Evolutionary conservation across 108 stramenopile genomes (phyloP), one percentile per base, ranked within the genome.

Genomic region (Conticribra weissflogii): DNA sequence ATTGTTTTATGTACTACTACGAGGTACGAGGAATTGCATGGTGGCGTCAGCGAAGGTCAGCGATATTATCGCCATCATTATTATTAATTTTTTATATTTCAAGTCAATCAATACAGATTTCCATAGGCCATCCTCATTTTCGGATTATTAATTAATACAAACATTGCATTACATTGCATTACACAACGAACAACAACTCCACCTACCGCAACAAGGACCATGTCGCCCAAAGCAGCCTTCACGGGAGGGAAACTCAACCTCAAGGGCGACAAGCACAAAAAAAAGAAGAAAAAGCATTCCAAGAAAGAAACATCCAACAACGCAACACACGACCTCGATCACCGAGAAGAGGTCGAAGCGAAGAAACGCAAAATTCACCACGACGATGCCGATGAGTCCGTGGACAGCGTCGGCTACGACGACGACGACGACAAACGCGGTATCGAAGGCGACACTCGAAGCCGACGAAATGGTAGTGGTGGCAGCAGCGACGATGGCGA

Each of bases 221-320:
- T 72, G 71, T 59, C 54, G 59, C 50, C 65, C 46, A 22, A 31
- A 8, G 28, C 19, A 17, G 66, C 57, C 1, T 74, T 74, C 44
- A 68, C 57, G 2, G 72, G 72, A 8, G 72, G 72, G 27, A 68
- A 66, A 52, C 72, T 74, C 44, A 74, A 21, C 66, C 57, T 74
- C 55, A 74, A 74, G 22, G 72, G 72, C 15, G 72, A 74, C 49
- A 67, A 67, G 56, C n/a, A n/a, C n/a, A n/a, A n/a, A n/a, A 72
- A 66, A 34, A 72, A 66, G 36, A 22, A 29, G 8, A 66, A 55
- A 54, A 74, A 74, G 18, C 67, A 68, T 47, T 33, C 51, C 24
- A 58, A 56, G 56, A 67, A 57, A 41, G 12, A 41, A 12, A 9
- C 36, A 9, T 12, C 8, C 36, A 41, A 41, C n/a, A n/a, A n/a